These are phyloP conservation scores for Turnera subulata DNA, from an alignment of 345 rosid species.

Conservation along the genomic window DNA sequence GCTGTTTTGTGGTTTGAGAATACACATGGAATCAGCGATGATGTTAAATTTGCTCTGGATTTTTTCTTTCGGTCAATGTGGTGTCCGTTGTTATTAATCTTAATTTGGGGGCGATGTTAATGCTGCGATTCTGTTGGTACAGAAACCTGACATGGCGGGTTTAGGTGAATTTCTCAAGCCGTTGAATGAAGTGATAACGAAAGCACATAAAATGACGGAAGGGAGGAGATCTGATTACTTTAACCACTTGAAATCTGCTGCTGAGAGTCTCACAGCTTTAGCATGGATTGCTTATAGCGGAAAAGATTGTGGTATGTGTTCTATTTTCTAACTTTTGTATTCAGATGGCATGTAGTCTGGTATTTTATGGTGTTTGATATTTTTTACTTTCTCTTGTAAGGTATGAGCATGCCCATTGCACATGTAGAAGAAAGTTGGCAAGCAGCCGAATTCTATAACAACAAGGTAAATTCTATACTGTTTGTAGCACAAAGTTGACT, in stretches of 20 bases:
- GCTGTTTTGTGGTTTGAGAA: too few species aligned
- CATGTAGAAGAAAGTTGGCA: slow-evolving; percentile 99
- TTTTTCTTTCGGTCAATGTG: too few species aligned
- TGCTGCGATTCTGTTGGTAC: slow-evolving; percentile 13
- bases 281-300: slow-evolving; percentile 93
- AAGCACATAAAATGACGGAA: slow-evolving; percentile 74
- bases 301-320: slow-evolving; percentile 76
- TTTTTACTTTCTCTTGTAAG: slow-evolving; percentile 33
- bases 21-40: too few species aligned
- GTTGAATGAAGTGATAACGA: slow-evolving; percentile 67
- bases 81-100: too few species aligned
- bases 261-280: slow-evolving; percentile 80
- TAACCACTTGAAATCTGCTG: slow-evolving; percentile 81
- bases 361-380: slow-evolving; percentile 6
- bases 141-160: slow-evolving; percentile 80
- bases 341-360: neutral
- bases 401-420: slow-evolving; percentile 97
- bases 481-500: too few species aligned
- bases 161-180: slow-evolving; percentile 80
- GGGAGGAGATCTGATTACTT: slow-evolving; percentile 81
- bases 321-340: slow-evolving; percentile 1
- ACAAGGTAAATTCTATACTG: slow-evolving; percentile 69
- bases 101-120: too few species aligned
- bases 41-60: too few species aligned
- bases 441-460: slow-evolving; percentile 93